A percentile compares a stretch with the other conserved stretches of the same genome.
Evolutionary conservation across 1,284 basidiomycete species (phyloP).

Genomic region (Ceratobasidium sp.): DNA sequence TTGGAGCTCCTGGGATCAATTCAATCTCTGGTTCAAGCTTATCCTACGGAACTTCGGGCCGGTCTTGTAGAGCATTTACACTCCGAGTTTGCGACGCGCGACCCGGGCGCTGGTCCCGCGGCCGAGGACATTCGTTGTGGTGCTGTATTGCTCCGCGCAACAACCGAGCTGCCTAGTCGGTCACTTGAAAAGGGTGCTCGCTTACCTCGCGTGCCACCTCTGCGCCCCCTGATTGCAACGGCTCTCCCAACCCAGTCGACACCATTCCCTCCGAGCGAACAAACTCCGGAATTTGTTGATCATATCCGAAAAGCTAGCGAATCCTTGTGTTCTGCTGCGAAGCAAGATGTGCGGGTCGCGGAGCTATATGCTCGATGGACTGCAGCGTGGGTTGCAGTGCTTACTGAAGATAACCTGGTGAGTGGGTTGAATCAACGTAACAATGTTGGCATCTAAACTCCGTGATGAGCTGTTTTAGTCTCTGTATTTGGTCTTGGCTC

Average conservation of each 20-base stretch:
- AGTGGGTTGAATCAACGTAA: slow-evolving; percentile 50
- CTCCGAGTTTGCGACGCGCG: slow-evolving; percentile 56
- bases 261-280: slow-evolving; percentile 6
- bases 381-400: slow-evolving; percentile 63
- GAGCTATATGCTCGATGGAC: slow-evolving; percentile 68
- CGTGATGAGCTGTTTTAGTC: slow-evolving; percentile 62
- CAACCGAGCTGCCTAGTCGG: slow-evolving; percentile 7
- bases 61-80: slow-evolving; percentile 68
- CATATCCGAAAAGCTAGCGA: slow-evolving; percentile 69
- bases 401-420: slow-evolving; percentile 67
- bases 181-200: slow-evolving; percentile 15
- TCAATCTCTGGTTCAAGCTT: slow-evolving; percentile 63
- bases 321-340: slow-evolving; percentile 56
- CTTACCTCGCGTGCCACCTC: slow-evolving; percentile 21
- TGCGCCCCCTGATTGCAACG: slow-evolving; percentile 49
- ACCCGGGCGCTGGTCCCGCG: slow-evolving; percentile 54
- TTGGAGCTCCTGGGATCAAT: slow-evolving; percentile 68
- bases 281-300: slow-evolving; percentile 62
- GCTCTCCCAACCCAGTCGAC: slow-evolving; percentile 51
- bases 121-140: slow-evolving; percentile 34
- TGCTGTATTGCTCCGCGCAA: slow-evolving; percentile 25
- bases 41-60: slow-evolving; percentile 66
- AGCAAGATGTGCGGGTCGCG: slow-evolving; percentile 52
- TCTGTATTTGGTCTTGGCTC: slow-evolving; percentile 61
- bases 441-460: neutral